Percentiles rank a stretch among this genome's conserved stretches.
Conservation (phyloP, 768 basidiomycete genomes). For the Tephrocybe sp. region DNA sequence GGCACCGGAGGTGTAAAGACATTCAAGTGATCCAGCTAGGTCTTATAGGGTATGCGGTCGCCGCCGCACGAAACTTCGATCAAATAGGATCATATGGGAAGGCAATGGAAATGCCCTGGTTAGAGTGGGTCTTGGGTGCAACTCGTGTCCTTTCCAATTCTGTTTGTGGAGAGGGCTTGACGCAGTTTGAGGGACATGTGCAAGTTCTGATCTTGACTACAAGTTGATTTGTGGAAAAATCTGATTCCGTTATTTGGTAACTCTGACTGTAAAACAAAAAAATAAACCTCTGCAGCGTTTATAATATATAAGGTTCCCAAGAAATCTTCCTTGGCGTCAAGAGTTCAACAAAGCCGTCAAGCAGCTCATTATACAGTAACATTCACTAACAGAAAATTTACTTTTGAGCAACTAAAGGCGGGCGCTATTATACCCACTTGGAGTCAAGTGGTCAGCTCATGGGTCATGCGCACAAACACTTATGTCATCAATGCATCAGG, state of each 20-base stretch:
- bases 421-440: no score
- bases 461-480: no score
- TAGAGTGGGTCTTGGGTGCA: neutral
- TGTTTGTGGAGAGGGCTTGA: neutral
- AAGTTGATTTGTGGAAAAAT: no score
- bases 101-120: neutral
- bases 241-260: neutral
- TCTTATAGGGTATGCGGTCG: conserved; percentile 1
- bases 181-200: neutral
- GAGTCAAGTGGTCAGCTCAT: no score
- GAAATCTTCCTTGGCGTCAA: no score
- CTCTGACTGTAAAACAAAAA: neutral
- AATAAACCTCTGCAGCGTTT: no score
- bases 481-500: no score
- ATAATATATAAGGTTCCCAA: no score
- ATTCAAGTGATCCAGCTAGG: neutral
- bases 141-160: neutral
- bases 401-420: no score
- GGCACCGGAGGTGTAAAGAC: neutral
- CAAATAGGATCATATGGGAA: conserved; percentile 7
- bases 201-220: neutral
- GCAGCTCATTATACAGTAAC: no score
- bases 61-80: conserved; percentile 2
- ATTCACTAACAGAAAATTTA: no score
- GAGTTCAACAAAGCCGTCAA: no score